A percentile compares a stretch with the other conserved stretches of the same genome.
Conservation (phyloP, 768 basidiomycete species). For the Mycena latifolia region DNA sequence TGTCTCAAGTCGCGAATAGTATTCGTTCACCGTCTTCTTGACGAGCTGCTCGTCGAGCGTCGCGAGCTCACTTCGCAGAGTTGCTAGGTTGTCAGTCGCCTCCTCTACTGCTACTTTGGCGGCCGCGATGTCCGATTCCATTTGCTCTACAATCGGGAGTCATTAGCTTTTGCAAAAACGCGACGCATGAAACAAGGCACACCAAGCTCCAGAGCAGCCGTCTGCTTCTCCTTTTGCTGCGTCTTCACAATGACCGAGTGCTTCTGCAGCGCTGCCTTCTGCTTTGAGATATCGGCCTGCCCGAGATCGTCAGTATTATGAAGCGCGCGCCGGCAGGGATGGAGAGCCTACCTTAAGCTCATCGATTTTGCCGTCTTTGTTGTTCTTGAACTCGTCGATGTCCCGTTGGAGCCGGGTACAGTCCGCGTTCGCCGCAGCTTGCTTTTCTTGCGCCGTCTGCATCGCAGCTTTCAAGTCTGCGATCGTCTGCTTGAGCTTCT, state of each 20-base stretch:
- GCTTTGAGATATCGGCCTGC: conserved; percentile 82
- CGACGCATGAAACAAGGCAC: conserved; percentile 38
- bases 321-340: conserved; percentile 1
- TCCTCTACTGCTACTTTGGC: conserved; percentile 60
- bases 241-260: conserved; percentile 86
- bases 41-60: conserved; percentile 65
- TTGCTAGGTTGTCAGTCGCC: conserved; percentile 59
- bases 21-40: conserved; percentile 55
- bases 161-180: not conserved
- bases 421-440: conserved; percentile 81
- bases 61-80: conserved; percentile 72
- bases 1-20: not conserved
- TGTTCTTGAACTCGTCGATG: conserved; percentile 98
- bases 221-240: conserved; percentile 91
- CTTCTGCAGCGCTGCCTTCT: conserved; percentile 86
- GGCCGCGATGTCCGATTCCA: conserved; percentile 76
- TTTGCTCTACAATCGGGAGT: conserved; percentile 69
- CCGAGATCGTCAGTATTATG: not conserved
- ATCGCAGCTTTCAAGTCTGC: conserved; percentile 67
- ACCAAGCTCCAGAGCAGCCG: conserved; percentile 91
- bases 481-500: conserved; percentile 75
- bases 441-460: conserved; percentile 79
- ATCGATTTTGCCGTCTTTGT: conserved; percentile 96
- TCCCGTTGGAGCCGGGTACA: conserved; percentile 92
- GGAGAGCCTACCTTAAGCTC: conserved; percentile 81